Evolutionary conservation across 805 yeast species (phyloP), one percentile per base, ranked within the genome.

Genomic region (Hanseniaspora hatyaiensis): DNA sequence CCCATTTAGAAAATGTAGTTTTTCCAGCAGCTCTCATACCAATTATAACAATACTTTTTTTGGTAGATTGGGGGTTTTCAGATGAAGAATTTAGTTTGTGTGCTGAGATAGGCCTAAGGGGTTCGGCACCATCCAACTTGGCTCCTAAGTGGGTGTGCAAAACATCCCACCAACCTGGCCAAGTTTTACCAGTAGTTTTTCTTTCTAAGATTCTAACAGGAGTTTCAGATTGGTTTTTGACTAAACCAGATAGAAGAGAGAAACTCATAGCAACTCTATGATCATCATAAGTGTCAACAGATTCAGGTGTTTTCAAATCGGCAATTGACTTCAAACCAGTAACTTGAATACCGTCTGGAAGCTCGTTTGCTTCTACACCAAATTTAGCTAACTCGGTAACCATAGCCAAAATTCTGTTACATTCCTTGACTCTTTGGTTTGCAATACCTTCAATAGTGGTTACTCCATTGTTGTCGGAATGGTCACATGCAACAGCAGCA

Each of bases 81-180:
- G 42, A 41, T 12, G 33, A n/a, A 9, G 47, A 16, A 24, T 34
- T 34, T 40, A 48, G 30, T 20, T 45, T 36, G 6, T 45, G 42
- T 28, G 33, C 23, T 28, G 39, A n/a, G 49, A 44, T 22, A 44
- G 43, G 9, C 62, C 56, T 45, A 45, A 45, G 49, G 5, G 74
- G 72, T 58, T 83, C 94, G 55, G 70, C 70, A 22, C 98, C 98
- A 57, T 78, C 82, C 31, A 92, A 63, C 9, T 64, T 57, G 22
- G 75, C 81, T 18, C 77, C 73, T 56, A 92, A 75, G 40, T 72
- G 65, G 42, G 82, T 73, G 60, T 79, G 87, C 53, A 92, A 69
- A 30, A 79, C 74, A 65, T 92, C 98, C 98, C 98, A 92, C 98
- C 98, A 92, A 32, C 96, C 97, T 18, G 98, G 98, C 98, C 98